phyloP scores from a whole-genome alignment of 495 filamentous ascomycete genomes.

The Penicillium dipodomyicola region DNA sequence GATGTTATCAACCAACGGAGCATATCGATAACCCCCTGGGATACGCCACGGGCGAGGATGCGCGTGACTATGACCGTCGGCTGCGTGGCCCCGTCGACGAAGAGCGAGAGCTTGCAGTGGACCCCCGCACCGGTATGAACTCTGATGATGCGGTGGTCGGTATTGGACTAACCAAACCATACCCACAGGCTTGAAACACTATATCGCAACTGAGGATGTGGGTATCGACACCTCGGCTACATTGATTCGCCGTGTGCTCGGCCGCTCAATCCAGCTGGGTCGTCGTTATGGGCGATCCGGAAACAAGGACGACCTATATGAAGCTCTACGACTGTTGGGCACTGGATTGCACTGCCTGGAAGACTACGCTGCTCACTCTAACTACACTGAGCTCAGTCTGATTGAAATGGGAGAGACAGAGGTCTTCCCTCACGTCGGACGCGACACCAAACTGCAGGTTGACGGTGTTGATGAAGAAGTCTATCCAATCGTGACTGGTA shows the following conservation, averaged over 20 bases:
- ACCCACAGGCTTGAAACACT: constrained; percentile 74
- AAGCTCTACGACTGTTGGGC: constrained; percentile 79
- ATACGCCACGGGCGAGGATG: constrained; percentile 83
- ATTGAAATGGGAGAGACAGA: constrained; percentile 77
- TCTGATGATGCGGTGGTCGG: not conserved
- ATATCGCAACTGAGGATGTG: constrained; percentile 77
- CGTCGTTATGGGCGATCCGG: constrained; percentile 60
- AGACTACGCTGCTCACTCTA: constrained; percentile 89
- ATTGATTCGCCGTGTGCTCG: constrained; percentile 69
- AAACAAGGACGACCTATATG: constrained; percentile 73
- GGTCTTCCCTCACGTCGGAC: constrained; percentile 83
- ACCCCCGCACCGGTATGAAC: constrained; percentile 56
- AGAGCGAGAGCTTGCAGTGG: constrained; percentile 69
- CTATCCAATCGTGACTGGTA: constrained; percentile 81
- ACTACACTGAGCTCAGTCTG: constrained; percentile 81
- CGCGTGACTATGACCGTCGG: constrained; percentile 72
- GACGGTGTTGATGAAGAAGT: constrained; percentile 60
- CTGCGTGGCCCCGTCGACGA: constrained; percentile 83
- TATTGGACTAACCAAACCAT: constrained; percentile 8
- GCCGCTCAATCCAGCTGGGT: constrained; percentile 68
- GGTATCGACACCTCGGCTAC: constrained; percentile 73
- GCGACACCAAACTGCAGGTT: constrained; percentile 61
- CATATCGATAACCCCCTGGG: constrained; percentile 81
- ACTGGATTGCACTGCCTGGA: constrained; percentile 90
- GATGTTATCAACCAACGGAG: constrained; percentile 84